Conservation (phyloP, 768 basidiomycete species). For the Dendrothele bispora region DNA sequence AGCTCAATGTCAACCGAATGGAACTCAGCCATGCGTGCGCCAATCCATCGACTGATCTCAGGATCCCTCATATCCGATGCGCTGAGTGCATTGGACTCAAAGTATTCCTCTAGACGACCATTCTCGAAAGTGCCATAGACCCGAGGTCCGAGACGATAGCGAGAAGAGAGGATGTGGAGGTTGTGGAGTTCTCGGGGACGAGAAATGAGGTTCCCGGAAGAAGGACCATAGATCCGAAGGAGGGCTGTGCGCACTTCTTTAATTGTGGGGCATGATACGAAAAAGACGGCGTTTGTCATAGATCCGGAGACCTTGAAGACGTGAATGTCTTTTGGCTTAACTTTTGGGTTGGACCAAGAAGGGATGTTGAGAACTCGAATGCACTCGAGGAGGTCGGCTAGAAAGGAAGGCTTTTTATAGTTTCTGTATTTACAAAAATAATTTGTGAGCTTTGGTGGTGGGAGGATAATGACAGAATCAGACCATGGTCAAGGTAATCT, state of each 20-base stretch:
- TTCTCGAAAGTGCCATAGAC: conserved; percentile 96
- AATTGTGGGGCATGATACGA: conserved; percentile 72
- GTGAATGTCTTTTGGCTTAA: conserved; percentile 49
- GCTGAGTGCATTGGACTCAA: conserved; percentile 81
- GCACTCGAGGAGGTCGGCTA: conserved; percentile 53
- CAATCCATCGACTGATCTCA: conserved; percentile 80
- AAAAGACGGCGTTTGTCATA: conserved; percentile 95
- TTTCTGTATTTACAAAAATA: conserved; percentile 43
- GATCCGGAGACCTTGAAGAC: conserved; percentile 88
- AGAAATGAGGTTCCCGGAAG: conserved; percentile 83
- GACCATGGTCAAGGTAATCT: conserved; percentile 36
- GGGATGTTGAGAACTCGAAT: conserved; percentile 55
- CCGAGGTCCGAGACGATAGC: conserved; percentile 85
- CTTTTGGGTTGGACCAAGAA: conserved; percentile 51
- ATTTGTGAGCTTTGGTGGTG: conserved; percentile 16
- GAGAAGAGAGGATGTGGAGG: conserved; percentile 85
- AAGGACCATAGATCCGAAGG: conserved; percentile 89
- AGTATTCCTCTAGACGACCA: conserved; percentile 94
- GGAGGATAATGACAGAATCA: conserved; percentile 27
- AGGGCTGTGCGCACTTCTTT: conserved; percentile 64
- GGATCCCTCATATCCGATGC: conserved; percentile 78
- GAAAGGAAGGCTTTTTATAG: conserved; percentile 61
- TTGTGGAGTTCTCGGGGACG: conserved; percentile 84
- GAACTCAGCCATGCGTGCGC: conserved; percentile 92
- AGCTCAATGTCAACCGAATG: conserved; percentile 85